phyloP scores from a whole-genome alignment of 2,329 filamentous ascomycete genomes.

The Anthostomella pinea region DNA sequence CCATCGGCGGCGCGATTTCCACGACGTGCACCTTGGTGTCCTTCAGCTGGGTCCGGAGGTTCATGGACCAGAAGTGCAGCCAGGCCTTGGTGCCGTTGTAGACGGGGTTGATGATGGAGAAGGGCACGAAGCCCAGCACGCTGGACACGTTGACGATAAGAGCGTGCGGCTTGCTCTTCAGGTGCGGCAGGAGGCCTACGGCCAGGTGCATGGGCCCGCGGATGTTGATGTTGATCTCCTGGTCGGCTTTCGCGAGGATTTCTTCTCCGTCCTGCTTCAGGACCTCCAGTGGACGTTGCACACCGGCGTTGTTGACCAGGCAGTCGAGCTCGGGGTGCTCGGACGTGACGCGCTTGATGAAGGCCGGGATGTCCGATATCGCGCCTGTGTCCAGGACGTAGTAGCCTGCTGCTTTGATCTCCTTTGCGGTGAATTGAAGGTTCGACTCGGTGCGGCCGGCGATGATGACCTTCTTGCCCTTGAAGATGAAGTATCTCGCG shows the following conservation, averaged over 20 bases:
- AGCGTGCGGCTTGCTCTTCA: conserved; percentile 39
- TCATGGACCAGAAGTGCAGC: conserved; percentile 56
- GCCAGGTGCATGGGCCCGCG: conserved; percentile 56
- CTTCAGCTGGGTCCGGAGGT: conserved; percentile 48
- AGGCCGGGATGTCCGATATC: conserved; percentile 39
- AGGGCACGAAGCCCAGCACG: conserved; percentile 51
- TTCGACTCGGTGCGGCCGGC: conserved; percentile 54
- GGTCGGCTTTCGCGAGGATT: conserved; percentile 49
- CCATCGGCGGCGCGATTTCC: conserved; percentile 54
- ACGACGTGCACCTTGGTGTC: conserved; percentile 45
- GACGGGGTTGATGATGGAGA: conserved; percentile 52
- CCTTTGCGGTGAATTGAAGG: conserved; percentile 40
- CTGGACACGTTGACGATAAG: conserved; percentile 54
- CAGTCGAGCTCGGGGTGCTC: conserved; percentile 56
- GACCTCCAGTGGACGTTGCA: conserved; percentile 52
- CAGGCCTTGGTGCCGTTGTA: conserved; percentile 60
- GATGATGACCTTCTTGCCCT: conserved; percentile 50
- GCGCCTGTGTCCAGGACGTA: conserved; percentile 52
- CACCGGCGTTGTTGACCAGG: conserved; percentile 57
- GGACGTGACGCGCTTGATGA: conserved; percentile 42
- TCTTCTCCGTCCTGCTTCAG: conserved; percentile 35
- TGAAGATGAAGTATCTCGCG: conserved; percentile 42
- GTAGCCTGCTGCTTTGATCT: conserved; percentile 47
- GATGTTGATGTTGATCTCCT: conserved; percentile 58
- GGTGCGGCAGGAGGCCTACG: conserved; percentile 46